These are phyloP conservation scores for Ajuga chamaepitys DNA, from an alignment of 257 asterid species.

Conservation along the genomic window DNA sequence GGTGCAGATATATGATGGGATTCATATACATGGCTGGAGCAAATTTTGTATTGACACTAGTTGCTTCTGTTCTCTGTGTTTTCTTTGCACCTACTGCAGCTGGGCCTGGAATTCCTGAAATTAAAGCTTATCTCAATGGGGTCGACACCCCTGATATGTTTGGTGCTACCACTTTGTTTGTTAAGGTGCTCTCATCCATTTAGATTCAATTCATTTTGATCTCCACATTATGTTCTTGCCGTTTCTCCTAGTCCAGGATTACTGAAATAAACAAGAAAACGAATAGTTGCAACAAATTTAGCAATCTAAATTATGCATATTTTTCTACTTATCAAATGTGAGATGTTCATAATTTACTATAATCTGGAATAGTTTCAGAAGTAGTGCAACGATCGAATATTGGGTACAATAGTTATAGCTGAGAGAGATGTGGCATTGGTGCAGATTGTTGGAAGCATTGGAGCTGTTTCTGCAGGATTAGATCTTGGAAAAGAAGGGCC, in stretches of 20 bases:
- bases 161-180: conserved; percentile 73
- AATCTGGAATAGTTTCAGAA: background rate
- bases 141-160: conserved; percentile 84
- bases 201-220: background rate
- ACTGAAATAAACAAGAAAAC: no score
- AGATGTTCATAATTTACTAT: background rate
- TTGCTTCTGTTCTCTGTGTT: conserved; percentile 66
- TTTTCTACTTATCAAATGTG: no score
- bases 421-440: conserved; percentile 10
- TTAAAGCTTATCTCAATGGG: conserved; percentile 90
- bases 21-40: conserved; percentile 47
- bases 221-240: no score
- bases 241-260: no score
- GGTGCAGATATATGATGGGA: conserved; percentile 68
- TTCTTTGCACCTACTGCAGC: conserved; percentile 92
- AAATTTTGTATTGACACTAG: conserved; percentile 55
- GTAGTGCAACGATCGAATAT: background rate
- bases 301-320: no score
- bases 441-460: conserved; percentile 85
- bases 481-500: conserved; percentile 97
- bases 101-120: conserved; percentile 92
- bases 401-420: conserved; percentile 1
- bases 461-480: conserved; percentile 85
- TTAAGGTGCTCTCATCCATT: conserved; percentile 41
- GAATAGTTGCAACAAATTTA: no score